Evolutionary conservation across 495 filamentous ascomycete species (phyloP).

Genomic region (Pseudomonodictys pantanalensis): DNA sequence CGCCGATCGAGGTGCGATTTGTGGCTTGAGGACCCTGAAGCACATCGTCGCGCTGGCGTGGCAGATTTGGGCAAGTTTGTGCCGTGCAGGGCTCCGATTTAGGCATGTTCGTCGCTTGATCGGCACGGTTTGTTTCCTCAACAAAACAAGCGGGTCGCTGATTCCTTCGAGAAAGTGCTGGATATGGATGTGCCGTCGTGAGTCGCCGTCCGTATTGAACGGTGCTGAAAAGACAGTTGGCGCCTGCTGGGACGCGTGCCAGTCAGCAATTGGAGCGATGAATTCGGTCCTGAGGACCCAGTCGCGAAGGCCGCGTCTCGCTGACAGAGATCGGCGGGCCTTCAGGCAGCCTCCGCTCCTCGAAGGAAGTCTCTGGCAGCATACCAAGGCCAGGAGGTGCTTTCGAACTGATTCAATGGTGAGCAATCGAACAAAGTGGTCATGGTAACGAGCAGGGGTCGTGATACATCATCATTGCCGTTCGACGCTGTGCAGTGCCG

Average conservation of each 20-base stretch:
- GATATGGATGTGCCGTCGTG: no score
- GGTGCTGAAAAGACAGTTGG: no score
- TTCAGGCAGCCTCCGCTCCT: slow-evolving; percentile 15
- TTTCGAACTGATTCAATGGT: background rate
- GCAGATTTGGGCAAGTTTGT: no score
- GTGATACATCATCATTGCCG: background rate
- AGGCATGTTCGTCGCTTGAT: no score
- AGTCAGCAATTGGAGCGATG: background rate
- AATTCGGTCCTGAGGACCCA: background rate
- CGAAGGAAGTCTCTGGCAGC: background rate
- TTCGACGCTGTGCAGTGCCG: background rate
- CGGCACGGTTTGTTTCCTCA: no score
- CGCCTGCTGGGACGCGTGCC: background rate
- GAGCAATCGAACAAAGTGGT: background rate
- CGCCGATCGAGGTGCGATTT: no score
- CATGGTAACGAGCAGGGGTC: background rate
- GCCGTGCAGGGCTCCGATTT: no score
- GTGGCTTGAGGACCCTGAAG: no score
- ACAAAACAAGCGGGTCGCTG: no score
- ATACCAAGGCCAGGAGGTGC: background rate
- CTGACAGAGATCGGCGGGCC: slow-evolving; percentile 13
- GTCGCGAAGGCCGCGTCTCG: background rate
- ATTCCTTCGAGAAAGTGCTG: no score
- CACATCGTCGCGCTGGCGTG: no score
- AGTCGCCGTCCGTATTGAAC: no score